A percentile compares a stretch with the other conserved stretches of the same genome.
These are phyloP conservation scores for Plasmodium relictum DNA, from an alignment of 169 alveolate genomes.

Conservation along the genomic window DNA sequence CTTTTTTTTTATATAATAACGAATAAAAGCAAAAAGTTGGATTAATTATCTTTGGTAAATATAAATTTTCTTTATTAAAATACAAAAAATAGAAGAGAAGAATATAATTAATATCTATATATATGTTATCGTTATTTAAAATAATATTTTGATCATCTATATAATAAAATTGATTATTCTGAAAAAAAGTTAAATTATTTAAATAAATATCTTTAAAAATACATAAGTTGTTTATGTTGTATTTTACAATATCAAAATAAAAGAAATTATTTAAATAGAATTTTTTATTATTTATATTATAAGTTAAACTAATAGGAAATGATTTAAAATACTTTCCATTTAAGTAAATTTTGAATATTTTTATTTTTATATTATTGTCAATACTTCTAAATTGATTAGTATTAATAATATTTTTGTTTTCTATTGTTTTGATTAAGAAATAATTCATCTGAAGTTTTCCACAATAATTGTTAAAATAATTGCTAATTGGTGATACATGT, in stretches of 20 bases:
- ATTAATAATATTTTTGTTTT: not conserved
- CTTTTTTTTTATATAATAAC: not conserved
- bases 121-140: constrained; percentile 45
- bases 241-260: constrained; percentile 34
- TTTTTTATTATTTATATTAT: constrained; percentile 43
- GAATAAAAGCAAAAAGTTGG: constrained; percentile 35
- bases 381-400: not conserved
- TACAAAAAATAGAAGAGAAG: constrained; percentile 47
- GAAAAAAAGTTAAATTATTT: constrained; percentile 29
- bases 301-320: constrained; percentile 41
- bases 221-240: constrained; percentile 6
- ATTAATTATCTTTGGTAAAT: constrained; percentile 19
- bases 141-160: constrained; percentile 53
- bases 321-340: constrained; percentile 63
- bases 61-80: constrained; percentile 49
- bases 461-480: not conserved
- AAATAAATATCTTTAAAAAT: constrained; percentile 29
- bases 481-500: constrained; percentile 6
- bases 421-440: not conserved
- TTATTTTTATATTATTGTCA: constrained; percentile 29
- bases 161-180: constrained; percentile 26
- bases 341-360: constrained; percentile 24
- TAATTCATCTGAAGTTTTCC: not conserved
- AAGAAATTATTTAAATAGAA: constrained; percentile 36
- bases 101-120: constrained; percentile 54